Percentiles rank a stretch among this genome's conserved stretches.
These are phyloP conservation scores for Penstemon newberryi DNA, from an alignment of 257 asterid genomes.

Conservation along the genomic window DNA sequence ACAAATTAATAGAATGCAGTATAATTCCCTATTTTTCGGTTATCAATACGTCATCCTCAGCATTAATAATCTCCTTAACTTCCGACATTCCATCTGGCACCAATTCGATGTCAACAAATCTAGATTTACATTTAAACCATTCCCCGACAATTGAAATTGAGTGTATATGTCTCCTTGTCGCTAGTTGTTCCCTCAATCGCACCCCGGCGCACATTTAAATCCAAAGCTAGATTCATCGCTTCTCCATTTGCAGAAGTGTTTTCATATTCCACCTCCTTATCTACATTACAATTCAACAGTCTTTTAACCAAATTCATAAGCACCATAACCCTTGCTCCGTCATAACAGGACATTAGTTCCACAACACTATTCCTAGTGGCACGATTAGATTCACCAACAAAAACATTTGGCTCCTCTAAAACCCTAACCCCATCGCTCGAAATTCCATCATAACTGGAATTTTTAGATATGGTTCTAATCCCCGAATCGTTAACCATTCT, in stretches of 20 bases:
- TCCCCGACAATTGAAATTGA: conserved; percentile 15
- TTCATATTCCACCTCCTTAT: conserved; percentile 31
- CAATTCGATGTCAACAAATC: conserved; percentile 18
- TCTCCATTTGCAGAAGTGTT: conserved; percentile 10
- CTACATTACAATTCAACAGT: conserved; percentile 47
- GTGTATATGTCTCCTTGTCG: conserved; percentile 14
- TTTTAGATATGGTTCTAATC: conserved; percentile 37
- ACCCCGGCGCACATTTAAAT: conserved; percentile 18
- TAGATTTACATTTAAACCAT: conserved; percentile 24
- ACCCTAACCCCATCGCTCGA: conserved; percentile 48
- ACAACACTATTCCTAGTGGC: conserved; percentile 20
- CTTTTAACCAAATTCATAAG: conserved; percentile 51
- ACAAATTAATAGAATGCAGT: too few relatives aligned
- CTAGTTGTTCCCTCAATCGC: background rate
- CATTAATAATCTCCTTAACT: too few relatives aligned
- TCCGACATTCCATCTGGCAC: conserved; percentile 24
- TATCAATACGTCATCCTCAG: conserved; percentile 30
- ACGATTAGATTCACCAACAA: conserved; percentile 24
- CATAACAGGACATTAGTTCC: conserved; percentile 22
- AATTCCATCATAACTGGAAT: conserved; percentile 31
- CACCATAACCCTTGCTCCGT: conserved; percentile 36
- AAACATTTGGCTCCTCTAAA: conserved; percentile 36
- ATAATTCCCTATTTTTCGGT: conserved; percentile 59
- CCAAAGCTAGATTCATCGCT: conserved; percentile 22
- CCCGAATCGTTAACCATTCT: conserved; percentile 31